Percentiles rank a stretch among this genome's conserved stretches.
Evolutionary conservation across 2,329 filamentous ascomycete species (phyloP).

Genomic region (Paradendryphiella salina): DNA sequence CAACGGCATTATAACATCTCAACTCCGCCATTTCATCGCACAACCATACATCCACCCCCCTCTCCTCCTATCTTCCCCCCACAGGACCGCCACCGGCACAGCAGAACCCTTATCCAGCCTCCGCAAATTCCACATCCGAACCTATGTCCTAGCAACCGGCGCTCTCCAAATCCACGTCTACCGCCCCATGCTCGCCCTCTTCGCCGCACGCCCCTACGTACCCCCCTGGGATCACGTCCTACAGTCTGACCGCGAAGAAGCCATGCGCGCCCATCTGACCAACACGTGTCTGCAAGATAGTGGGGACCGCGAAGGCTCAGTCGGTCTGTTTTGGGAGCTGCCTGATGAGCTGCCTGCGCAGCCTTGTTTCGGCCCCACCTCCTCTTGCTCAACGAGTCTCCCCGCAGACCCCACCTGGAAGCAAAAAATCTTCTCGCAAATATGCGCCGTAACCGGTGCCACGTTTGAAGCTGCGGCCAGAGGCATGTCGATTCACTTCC

Average conservation of each 20-base stretch:
- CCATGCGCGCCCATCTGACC: conserved; percentile 78
- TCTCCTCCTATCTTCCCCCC: conserved; percentile 63
- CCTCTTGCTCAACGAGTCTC: background rate
- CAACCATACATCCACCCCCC: conserved; percentile 94
- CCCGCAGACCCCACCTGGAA: conserved; percentile 50
- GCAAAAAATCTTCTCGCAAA: conserved; percentile 69
- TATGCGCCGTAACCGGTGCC: conserved; percentile 73
- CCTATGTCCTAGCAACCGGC: conserved; percentile 83
- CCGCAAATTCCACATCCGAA: conserved; percentile 92
- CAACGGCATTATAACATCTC: conserved; percentile 74
- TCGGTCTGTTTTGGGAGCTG: conserved; percentile 75
- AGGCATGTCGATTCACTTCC: conserved; percentile 87
- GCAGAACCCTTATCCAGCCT: conserved; percentile 21
- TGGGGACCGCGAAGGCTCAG: conserved; percentile 62
- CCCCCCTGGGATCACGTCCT: conserved; percentile 58
- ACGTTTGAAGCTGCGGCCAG: conserved; percentile 84
- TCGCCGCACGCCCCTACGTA: conserved; percentile 74
- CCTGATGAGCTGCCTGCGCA: conserved; percentile 39
- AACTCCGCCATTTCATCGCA: conserved; percentile 92
- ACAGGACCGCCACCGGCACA: conserved; percentile 6
- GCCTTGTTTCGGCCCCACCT: conserved; percentile 19
- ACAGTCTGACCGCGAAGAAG: conserved; percentile 33
- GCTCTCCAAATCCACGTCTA: conserved; percentile 83
- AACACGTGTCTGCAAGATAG: conserved; percentile 87
- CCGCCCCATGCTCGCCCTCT: conserved; percentile 87